Percentiles rank a stretch among this genome's conserved stretches.
phyloP scores from a whole-genome alignment of 768 basidiomycete genomes.

The Pleurotus tuber-regium region DNA sequence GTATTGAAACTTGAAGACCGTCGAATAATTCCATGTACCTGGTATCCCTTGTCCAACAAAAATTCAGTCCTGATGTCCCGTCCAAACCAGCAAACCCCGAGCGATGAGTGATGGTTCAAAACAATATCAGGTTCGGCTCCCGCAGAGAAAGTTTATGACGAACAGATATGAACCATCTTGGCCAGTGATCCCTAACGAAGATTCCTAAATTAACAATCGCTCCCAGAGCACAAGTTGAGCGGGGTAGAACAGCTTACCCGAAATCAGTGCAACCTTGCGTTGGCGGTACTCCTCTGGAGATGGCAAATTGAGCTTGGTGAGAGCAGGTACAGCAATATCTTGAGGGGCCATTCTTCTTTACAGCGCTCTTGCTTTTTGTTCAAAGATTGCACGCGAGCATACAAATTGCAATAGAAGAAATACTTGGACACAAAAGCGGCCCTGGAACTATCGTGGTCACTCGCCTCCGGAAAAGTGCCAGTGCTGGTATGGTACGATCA shows the following conservation, averaged over 20 bases:
- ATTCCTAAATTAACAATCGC: slow-evolving; percentile 13
- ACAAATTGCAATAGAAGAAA: too few species aligned
- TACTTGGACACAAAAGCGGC: too few species aligned
- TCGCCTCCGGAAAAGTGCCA: too few species aligned
- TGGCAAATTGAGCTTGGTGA: slow-evolving; percentile 58
- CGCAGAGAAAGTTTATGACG: too few species aligned
- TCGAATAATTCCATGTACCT: slow-evolving; percentile 94
- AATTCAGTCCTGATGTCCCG: slow-evolving; percentile 68
- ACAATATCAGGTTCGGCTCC: too few species aligned
- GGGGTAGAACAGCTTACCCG: slow-evolving; percentile 54
- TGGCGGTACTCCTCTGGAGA: slow-evolving; percentile 81
- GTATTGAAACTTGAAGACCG: slow-evolving; percentile 99
- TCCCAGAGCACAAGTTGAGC: slow-evolving; percentile 3
- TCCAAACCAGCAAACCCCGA: too few species aligned
- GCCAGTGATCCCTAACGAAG: slow-evolving; percentile 78
- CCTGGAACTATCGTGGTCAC: too few species aligned
- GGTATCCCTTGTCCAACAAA: slow-evolving; percentile 82
- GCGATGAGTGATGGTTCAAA: too few species aligned
- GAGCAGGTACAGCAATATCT: slow-evolving; percentile 34
- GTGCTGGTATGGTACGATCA: too few species aligned
- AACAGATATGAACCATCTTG: slow-evolving; percentile 96
- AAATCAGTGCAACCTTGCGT: slow-evolving; percentile 92
- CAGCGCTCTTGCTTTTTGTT: too few species aligned
- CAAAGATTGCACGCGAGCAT: too few species aligned
- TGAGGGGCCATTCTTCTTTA: slow-evolving; percentile 50